Base-by-base conservation (phyloP, 73 alveolate species). In the Tetrahymena thermophila region DNA sequence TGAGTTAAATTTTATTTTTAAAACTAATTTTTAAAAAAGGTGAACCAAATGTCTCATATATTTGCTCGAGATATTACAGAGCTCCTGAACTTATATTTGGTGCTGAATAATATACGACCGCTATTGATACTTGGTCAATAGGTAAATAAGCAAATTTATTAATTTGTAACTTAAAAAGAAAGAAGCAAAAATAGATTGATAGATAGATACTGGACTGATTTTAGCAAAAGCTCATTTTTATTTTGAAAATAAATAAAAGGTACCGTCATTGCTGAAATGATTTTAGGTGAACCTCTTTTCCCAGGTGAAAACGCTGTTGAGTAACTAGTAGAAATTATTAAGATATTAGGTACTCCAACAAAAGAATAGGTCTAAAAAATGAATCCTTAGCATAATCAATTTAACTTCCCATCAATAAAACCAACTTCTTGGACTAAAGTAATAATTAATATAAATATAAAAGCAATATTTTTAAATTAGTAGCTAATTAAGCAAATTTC, bases 201-300 rank as follows among this genome's bases (percentile, higher is more conserved):
- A 28, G 89, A 19, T 71, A 71, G 31, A 71, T 71, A 71, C 35
- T 71, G 89, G 37, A 28, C 37, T 71, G 1, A 71, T 71, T 50
- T 50, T 19, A 50, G 44, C 44, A 40, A 0, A 40, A 11, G 15
- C 11, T 40, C 5, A 19, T 21, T 50, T 15, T 8, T 50, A 50
- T 50, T 50, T 21, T 50, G 1, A 11, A 19, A 50, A 40, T 0
- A 56, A 56, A 21, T 25, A 23, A 23, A 96, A 35, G 99, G 99
- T 23, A 97, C 99, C 95, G 99, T 98, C 15, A 95, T 98, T 85
- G 99, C 99, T 56, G 99, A 98, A 95, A 96, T 98, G 56, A 85
- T 98, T 40, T 96, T 98, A 43, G 98, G 98, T 25, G 97, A 95
- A 93, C 98, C 98, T 4, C 93, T 98, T 35, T 98, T 98, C 96